phyloP scores from a whole-genome alignment of 257 asterid species.

The Capsicum pubescens region DNA sequence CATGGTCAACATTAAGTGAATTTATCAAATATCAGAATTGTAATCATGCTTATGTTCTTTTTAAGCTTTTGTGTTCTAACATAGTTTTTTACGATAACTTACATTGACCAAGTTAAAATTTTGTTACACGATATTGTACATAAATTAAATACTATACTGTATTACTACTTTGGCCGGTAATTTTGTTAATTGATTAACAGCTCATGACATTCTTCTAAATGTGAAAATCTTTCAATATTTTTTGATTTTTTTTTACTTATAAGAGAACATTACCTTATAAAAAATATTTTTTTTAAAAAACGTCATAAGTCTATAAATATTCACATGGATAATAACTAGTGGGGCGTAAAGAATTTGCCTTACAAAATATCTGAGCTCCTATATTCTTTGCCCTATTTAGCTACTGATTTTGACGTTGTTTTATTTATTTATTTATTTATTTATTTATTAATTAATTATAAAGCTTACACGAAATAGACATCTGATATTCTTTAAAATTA shows the following conservation, averaged over 20 bases:
- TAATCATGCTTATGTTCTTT: neutral
- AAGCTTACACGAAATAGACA: neutral
- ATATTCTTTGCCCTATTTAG: neutral
- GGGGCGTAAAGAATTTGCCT: neutral
- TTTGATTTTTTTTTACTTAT: neutral
- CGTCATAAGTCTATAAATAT: neutral
- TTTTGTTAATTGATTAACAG: neutral
- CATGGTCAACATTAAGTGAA: neutral
- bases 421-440: too few relatives aligned
- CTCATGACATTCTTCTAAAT: neutral
- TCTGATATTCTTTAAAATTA: neutral
- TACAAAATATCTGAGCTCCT: neutral
- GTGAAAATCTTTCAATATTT: neutral
- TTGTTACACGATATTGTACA: neutral
- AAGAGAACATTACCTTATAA: neutral
- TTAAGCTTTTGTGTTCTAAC: neutral
- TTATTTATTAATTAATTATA: neutral
- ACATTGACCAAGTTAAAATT: neutral
- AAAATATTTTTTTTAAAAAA: neutral
- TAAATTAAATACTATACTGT: neutral
- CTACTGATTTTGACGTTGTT: constrained; percentile 2
- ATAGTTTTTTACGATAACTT: neutral
- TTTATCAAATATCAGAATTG: neutral
- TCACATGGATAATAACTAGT: constrained; percentile 14
- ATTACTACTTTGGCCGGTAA: neutral